These are phyloP conservation scores for Claviceps monticola DNA, from an alignment of 2,329 filamentous ascomycete genomes.

Conservation along the genomic window DNA sequence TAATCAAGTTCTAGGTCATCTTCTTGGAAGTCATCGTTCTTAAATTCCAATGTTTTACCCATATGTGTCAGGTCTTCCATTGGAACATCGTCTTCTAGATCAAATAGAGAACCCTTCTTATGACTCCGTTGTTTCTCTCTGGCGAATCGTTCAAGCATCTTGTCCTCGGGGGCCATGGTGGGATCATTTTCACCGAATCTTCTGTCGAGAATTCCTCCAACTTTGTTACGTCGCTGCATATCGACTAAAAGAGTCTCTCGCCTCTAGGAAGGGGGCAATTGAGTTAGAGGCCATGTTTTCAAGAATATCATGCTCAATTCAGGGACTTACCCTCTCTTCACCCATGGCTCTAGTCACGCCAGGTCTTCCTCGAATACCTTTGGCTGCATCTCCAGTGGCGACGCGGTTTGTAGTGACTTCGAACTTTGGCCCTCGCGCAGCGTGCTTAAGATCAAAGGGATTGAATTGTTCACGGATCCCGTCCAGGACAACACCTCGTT, in stretches of 20 bases:
- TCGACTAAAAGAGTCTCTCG: slow-evolving; percentile 76
- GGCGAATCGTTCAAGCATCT: slow-evolving; percentile 81
- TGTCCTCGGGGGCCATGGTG: slow-evolving; percentile 84
- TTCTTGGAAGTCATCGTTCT: slow-evolving; percentile 65
- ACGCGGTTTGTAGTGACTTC: slow-evolving; percentile 60
- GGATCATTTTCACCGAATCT: slow-evolving; percentile 94
- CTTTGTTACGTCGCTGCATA: slow-evolving; percentile 78
- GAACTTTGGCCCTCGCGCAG: slow-evolving; percentile 67
- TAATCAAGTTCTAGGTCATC: slow-evolving; percentile 51
- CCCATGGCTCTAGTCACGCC: slow-evolving; percentile 73
- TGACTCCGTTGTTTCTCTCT: slow-evolving; percentile 69
- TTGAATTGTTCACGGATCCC: slow-evolving; percentile 94
- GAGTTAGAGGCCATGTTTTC: slow-evolving; percentile 2
- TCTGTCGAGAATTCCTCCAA: slow-evolving; percentile 82
- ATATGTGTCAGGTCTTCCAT: slow-evolving; percentile 63
- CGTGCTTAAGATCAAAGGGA: slow-evolving; percentile 85
- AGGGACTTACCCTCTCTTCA: slow-evolving; percentile 58
- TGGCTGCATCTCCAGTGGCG: slow-evolving; percentile 34
- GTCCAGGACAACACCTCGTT: slow-evolving; percentile 64
- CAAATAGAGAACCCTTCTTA: slow-evolving; percentile 71
- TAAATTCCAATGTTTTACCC: slow-evolving; percentile 59
- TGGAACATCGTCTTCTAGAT: slow-evolving; percentile 62
- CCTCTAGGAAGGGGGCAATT: slow-evolving; percentile 33
- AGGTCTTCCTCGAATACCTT: slow-evolving; percentile 57
- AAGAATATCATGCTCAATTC: background rate